Evolutionary conservation across 345 rosid genomes (phyloP).

Genomic region (Pseudoturritis turrita): DNA sequence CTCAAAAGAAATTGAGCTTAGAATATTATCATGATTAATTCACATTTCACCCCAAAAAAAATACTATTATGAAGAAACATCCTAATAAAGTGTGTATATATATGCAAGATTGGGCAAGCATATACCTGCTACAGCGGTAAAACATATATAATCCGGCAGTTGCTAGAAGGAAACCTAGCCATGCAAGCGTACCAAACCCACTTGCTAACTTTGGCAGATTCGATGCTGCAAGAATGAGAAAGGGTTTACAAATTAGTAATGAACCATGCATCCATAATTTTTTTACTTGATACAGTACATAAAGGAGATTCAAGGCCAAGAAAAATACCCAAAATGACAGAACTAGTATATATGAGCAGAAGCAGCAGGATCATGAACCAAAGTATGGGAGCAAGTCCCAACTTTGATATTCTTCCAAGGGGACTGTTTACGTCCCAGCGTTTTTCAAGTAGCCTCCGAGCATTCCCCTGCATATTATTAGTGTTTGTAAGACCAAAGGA

Average conservation of each 20-base stretch:
- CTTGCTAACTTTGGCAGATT: constrained; percentile 68
- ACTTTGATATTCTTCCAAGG: constrained; percentile 71
- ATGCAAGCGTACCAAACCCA: constrained; percentile 77
- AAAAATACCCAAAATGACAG: constrained; percentile 66
- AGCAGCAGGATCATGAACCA: constrained; percentile 65
- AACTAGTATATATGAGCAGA: constrained; percentile 57
- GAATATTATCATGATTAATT: too few species aligned
- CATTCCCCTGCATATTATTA: constrained; percentile 67
- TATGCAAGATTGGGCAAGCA: not conserved
- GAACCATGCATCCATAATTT: not conserved
- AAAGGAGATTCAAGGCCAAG: constrained; percentile 6
- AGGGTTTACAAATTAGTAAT: constrained; percentile 4
- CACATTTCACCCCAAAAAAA: not conserved
- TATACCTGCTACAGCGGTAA: constrained; percentile 92
- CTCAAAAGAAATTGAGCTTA: not conserved
- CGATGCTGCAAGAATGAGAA: constrained; percentile 49
- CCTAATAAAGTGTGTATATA: not conserved
- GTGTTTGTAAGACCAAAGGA: constrained; percentile 9
- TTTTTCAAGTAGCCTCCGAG: constrained; percentile 82
- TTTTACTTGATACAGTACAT: not conserved
- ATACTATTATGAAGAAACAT: not conserved
- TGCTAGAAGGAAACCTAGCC: constrained; percentile 77
- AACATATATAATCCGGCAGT: constrained; percentile 68
- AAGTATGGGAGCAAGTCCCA: constrained; percentile 85
- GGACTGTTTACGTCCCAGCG: constrained; percentile 63